Base-by-base conservation (phyloP, 352 stramenopile genomes). In the Pythium sukuiense region DNA sequence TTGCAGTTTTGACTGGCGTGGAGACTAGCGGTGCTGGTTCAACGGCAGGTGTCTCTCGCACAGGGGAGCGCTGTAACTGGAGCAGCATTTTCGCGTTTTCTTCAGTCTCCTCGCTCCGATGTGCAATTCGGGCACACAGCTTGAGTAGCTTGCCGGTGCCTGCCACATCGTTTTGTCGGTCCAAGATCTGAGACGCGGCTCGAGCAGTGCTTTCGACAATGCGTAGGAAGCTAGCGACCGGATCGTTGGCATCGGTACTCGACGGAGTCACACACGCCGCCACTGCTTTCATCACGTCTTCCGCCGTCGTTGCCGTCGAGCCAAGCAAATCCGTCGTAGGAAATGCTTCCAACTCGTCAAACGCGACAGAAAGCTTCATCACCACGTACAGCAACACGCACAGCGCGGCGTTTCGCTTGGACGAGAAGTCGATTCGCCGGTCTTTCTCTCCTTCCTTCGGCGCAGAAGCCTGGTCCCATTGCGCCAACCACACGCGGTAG, bases 341-440 rank as follows among this genome's bases (percentile, higher is more conserved):
- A 11, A 16, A 13, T 8, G 45, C 45, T 2, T 30, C 45, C 6
- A 6, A 13, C 5, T 24, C 20, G 37, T 67, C 58, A 26, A 71
- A 63, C 43, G 18, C n/a, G 1, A 59, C 32, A 14, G 58, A 53
- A 6, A 71, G 33, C 43, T 79, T 76, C 11, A 83, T 65, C 33
- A 88, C 29, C 0, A 88, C 50, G 64, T 82, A 83, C 33, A 87
- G n/a, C 35, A 81, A 32, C 20, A 80, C 67, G 30, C 77, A 85
- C 13, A 67, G 43, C 8, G 81, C 27, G 30, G 64, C 61, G 37
- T 78, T 81, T 18, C 43, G 13, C 50, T 76, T 83, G 11, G 57
- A 30, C 13, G 65, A 74, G 50, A 88, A 85, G 46, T 87, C 69
- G 14, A 88, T 54, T 6, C 58, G 60, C 6, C 53, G 18, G 9